These are phyloP conservation scores for Oidiodendron maius DNA, from an alignment of 495 filamentous ascomycete genomes.

Conservation along the genomic window DNA sequence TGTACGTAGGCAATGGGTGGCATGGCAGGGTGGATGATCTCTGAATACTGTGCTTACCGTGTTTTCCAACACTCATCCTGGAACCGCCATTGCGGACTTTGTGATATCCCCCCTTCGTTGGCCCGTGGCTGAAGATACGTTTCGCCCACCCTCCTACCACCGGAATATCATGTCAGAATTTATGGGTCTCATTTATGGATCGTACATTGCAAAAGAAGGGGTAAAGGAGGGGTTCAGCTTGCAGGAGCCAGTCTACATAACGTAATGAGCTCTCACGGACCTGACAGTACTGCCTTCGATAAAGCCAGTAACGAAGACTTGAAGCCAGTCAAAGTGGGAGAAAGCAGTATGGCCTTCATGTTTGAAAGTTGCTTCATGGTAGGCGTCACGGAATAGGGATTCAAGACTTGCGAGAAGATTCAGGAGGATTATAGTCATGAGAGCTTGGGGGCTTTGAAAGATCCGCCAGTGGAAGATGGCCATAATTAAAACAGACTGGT, in stretches of 20 bases:
- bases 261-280: constrained; percentile 50
- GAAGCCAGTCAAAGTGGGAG: constrained; percentile 41
- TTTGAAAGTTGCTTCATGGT: constrained; percentile 68
- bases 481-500: too few relatives aligned
- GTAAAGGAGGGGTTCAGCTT: constrained; percentile 42
- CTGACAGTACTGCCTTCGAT: constrained; percentile 55
- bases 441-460: neutral
- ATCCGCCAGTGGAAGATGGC: too few relatives aligned
- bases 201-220: constrained; percentile 42
- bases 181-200: constrained; percentile 50
- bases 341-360: constrained; percentile 57
- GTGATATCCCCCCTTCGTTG: constrained; percentile 81
- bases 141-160: constrained; percentile 80
- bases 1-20: too few relatives aligned
- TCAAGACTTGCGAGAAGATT: constrained; percentile 73
- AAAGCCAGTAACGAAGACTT: constrained; percentile 49
- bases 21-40: too few relatives aligned
- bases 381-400: constrained; percentile 85
- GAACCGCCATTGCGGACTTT: constrained; percentile 76
- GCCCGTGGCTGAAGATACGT: constrained; percentile 72
- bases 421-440: constrained; percentile 43
- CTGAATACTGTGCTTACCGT: constrained; percentile 66
- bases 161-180: constrained; percentile 63
- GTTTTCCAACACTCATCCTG: constrained; percentile 46
- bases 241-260: constrained; percentile 49